Percentiles rank a stretch among this genome's conserved stretches.
Evolutionary conservation across 192 early-diverging fungal genomes (phyloP).

Genomic region (Coemansia sp.): DNA sequence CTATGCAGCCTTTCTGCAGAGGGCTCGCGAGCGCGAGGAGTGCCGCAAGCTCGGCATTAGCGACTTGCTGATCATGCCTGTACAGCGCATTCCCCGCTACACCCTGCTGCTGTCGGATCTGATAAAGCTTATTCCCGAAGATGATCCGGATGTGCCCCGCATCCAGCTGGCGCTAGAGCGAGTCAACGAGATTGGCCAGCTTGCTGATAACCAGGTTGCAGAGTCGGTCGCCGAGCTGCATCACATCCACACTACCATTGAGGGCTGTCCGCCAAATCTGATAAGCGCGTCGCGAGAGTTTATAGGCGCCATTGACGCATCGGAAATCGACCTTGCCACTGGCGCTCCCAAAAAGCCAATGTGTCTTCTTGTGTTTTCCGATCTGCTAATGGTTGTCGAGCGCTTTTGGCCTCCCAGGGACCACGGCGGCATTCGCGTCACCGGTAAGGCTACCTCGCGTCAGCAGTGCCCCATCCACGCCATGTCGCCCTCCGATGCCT

Average conservation of each 20-base stretch:
- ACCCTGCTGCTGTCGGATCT: constrained; percentile 62
- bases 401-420: constrained; percentile 47
- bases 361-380: constrained; percentile 51
- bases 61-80: constrained; percentile 75
- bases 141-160: constrained; percentile 40
- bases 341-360: constrained; percentile 46
- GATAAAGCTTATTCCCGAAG: constrained; percentile 39
- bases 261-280: constrained; percentile 55
- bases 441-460: constrained; percentile 20
- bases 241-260: constrained; percentile 49
- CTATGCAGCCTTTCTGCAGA: constrained; percentile 54
- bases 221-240: constrained; percentile 53
- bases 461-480: constrained; percentile 24
- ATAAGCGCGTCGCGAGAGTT: constrained; percentile 58
- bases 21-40: constrained; percentile 59
- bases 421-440: constrained; percentile 46
- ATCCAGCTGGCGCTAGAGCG: constrained; percentile 49
- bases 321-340: constrained; percentile 51
- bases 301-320: constrained; percentile 48
- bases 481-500: not conserved
- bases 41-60: constrained; percentile 65
- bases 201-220: constrained; percentile 54
- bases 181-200: constrained; percentile 55
- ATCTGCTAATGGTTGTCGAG: constrained; percentile 55
- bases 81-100: constrained; percentile 80